These are phyloP conservation scores for Fusarium sp. DNA, from an alignment of 2,329 filamentous ascomycete species.

Conservation along the genomic window DNA sequence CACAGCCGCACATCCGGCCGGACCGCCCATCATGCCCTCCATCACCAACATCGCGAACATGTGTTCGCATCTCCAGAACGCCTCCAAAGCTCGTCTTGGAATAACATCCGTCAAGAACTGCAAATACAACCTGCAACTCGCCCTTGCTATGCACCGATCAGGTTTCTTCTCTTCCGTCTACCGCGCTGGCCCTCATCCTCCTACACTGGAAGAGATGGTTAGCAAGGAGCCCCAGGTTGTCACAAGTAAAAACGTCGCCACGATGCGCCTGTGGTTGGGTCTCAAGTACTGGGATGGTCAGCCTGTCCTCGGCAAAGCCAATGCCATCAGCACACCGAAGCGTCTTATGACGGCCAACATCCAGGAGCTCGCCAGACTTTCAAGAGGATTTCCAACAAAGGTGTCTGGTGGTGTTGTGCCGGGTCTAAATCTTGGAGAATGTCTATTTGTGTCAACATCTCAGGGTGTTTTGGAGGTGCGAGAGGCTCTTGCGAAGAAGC, in stretches of 20 bases:
- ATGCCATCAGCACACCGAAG: conserved; percentile 78
- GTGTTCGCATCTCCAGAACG: conserved; percentile 93
- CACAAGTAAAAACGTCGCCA: conserved; percentile 77
- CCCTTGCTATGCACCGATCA: conserved; percentile 81
- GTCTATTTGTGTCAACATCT: conserved; percentile 82
- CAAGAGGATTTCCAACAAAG: conserved; percentile 72
- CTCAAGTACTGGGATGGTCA: conserved; percentile 89
- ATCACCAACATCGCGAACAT: conserved; percentile 80
- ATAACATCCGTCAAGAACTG: conserved; percentile 85
- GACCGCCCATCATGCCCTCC: conserved; percentile 51
- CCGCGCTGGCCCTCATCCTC: conserved; percentile 70
- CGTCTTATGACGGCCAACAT: conserved; percentile 75
- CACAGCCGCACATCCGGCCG: neutral
- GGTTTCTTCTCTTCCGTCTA: conserved; percentile 86
- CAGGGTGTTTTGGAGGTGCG: conserved; percentile 81
- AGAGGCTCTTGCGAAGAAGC: conserved; percentile 82
- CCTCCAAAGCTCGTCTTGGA: conserved; percentile 82
- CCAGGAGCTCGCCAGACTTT: conserved; percentile 70
- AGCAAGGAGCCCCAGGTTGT: conserved; percentile 65
- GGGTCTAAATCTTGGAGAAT: conserved; percentile 83
- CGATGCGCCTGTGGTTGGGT: conserved; percentile 84
- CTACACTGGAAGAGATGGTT: conserved; percentile 58
- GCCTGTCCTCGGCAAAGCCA: conserved; percentile 77
- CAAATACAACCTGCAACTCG: conserved; percentile 81
- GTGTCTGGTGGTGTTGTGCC: conserved; percentile 73